These are phyloP conservation scores for Malassezia globosa DNA, from an alignment of 1,284 basidiomycete species.

Conservation along the genomic window DNA sequence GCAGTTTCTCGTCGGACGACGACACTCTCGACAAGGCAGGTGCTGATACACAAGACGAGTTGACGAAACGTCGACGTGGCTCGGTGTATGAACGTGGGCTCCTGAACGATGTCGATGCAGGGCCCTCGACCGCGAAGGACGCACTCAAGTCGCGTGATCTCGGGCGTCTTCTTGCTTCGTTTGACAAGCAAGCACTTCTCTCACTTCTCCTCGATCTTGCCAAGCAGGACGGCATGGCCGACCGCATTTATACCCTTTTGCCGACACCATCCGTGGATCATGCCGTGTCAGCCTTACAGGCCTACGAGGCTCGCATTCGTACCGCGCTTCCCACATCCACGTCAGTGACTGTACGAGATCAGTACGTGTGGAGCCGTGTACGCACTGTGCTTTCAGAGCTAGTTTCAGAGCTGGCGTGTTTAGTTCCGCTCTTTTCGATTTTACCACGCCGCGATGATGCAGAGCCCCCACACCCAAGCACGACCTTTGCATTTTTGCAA, in stretches of 20 bases:
- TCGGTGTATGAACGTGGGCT: background rate
- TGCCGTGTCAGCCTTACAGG: constrained; percentile 13
- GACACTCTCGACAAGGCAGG: background rate
- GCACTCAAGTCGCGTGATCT: constrained; percentile 26
- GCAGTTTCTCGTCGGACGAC: constrained; percentile 1
- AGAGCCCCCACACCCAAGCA: constrained; percentile 25
- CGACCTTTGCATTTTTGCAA: constrained; percentile 32
- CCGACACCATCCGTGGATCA: constrained; percentile 29
- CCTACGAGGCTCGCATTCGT: constrained; percentile 13
- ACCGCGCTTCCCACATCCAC: constrained; percentile 24
- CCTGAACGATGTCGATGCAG: background rate
- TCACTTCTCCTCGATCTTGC: constrained; percentile 31
- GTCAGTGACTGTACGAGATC: constrained; percentile 20
- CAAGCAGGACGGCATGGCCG: constrained; percentile 19
- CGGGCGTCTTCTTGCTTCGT: constrained; percentile 28
- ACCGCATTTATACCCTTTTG: constrained; percentile 32
- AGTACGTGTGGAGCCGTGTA: constrained; percentile 36
- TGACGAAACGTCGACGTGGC: constrained; percentile 9
- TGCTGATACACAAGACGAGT: background rate
- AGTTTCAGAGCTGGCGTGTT: constrained; percentile 23
- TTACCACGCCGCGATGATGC: background rate
- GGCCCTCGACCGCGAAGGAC: background rate
- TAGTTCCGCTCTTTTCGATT: constrained; percentile 29
- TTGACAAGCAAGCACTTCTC: constrained; percentile 36
- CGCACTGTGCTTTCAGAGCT: constrained; percentile 30